phyloP scores from a whole-genome alignment of 2,329 filamentous ascomycete genomes.

The Talaromyces rugulosus region DNA sequence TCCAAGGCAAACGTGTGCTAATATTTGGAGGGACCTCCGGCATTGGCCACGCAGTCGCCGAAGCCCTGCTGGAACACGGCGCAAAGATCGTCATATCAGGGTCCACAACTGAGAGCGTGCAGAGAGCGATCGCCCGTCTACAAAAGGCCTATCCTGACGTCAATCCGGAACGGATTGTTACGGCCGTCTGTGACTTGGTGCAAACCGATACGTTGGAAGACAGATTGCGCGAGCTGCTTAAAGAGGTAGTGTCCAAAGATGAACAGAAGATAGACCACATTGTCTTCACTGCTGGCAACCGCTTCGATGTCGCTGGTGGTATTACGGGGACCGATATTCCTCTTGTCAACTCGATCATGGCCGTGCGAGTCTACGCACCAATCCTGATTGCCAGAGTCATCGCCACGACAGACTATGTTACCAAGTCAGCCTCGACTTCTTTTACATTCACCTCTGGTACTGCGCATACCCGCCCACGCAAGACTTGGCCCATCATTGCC shows the following conservation, averaged over 20 bases:
- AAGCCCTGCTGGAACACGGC: constrained; percentile 48
- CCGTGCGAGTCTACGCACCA: constrained; percentile 33
- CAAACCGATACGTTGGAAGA: background rate
- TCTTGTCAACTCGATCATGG: constrained; percentile 15
- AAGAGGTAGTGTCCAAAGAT: constrained; percentile 11
- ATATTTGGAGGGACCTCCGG: constrained; percentile 52
- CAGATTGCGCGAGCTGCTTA: constrained; percentile 5
- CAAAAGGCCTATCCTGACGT: constrained; percentile 38
- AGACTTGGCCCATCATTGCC: constrained; percentile 29
- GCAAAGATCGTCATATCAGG: constrained; percentile 47
- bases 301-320: constrained; percentile 32
- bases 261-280: constrained; percentile 49
- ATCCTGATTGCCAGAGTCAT: constrained; percentile 52
- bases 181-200: constrained; percentile 26
- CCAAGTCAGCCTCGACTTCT: constrained; percentile 39
- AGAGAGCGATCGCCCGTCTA: constrained; percentile 38
- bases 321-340: constrained; percentile 20
- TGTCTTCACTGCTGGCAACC: constrained; percentile 54
- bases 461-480: constrained; percentile 28
- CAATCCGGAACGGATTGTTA: constrained; percentile 37
- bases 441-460: constrained; percentile 56
- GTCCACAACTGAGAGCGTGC: constrained; percentile 38
- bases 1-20: constrained; percentile 43
- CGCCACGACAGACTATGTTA: constrained; percentile 37
- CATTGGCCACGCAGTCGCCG: constrained; percentile 50